A percentile compares a stretch with the other conserved stretches of the same genome.
These are phyloP conservation scores for Mortierella sp. DNA, from an alignment of 371 early-diverging fungal genomes.

Conservation along the genomic window DNA sequence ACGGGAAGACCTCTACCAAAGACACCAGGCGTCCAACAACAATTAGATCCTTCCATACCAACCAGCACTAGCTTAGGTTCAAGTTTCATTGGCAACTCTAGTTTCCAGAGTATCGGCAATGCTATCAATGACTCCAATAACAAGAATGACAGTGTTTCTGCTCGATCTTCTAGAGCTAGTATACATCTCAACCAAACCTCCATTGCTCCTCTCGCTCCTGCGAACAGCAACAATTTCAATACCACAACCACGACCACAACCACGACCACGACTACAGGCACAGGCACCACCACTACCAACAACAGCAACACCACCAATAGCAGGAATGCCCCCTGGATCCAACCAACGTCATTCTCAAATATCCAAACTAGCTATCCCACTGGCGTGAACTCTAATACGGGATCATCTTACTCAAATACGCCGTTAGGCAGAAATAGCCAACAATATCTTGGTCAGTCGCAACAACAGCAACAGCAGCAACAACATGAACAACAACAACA, in stretches of 20 bases:
- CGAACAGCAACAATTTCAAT: conserved; percentile 3
- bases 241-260: not conserved
- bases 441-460: not conserved
- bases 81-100: not conserved
- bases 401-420: not conserved
- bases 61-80: conserved; percentile 1
- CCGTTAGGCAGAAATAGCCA: conserved; percentile 17
- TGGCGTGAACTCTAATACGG: conserved; percentile 1
- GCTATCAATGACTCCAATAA: conserved; percentile 1
- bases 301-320: conserved; percentile 6
- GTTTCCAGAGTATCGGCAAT: conserved; percentile 2
- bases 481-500: not conserved
- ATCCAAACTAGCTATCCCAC: conserved; percentile 1
- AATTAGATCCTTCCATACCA: conserved; percentile 16
- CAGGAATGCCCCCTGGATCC: conserved; percentile 21
- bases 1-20: conserved; percentile 29
- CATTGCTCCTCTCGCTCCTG: not conserved
- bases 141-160: conserved; percentile 6
- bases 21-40: conserved; percentile 17
- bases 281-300: conserved; percentile 5
- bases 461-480: no score
- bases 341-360: conserved; percentile 15
- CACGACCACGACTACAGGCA: not conserved
- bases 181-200: conserved; percentile 23
- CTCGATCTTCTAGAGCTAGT: conserved; percentile 14